Percentiles rank a stretch among this genome's conserved stretches.
Evolutionary conservation across 371 early-diverging fungal species (phyloP).

Genomic region (Mucor racemosus): DNA sequence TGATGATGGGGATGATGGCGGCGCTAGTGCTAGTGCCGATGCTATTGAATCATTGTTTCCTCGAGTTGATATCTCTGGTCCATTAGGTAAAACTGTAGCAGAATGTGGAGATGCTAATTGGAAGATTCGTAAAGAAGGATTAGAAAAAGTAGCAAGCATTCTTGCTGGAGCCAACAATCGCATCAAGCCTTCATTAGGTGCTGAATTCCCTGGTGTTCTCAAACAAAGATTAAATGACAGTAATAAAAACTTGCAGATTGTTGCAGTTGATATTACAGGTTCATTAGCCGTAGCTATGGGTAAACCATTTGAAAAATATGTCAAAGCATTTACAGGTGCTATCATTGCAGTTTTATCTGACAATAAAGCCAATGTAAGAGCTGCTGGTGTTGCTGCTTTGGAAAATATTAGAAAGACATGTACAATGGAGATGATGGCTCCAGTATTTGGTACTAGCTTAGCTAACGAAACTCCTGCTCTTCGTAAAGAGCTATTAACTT

Average conservation of each 20-base stretch:
- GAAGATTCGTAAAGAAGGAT: constrained; percentile 93
- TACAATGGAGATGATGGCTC: constrained; percentile 71
- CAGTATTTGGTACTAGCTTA: constrained; percentile 68
- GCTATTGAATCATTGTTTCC: constrained; percentile 87
- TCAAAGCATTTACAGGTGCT: constrained; percentile 62
- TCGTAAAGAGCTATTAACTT: constrained; percentile 85
- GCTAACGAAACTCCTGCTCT: constrained; percentile 77
- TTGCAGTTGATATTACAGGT: constrained; percentile 76
- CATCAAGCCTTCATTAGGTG: constrained; percentile 80
- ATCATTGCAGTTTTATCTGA: constrained; percentile 80
- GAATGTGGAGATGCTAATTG: constrained; percentile 86
- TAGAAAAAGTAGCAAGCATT: constrained; percentile 81
- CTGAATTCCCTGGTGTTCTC: constrained; percentile 81
- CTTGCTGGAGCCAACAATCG: constrained; percentile 80
- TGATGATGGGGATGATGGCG: constrained; percentile 30
- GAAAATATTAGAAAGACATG: constrained; percentile 70
- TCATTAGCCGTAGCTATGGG: constrained; percentile 82
- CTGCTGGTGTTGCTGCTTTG: constrained; percentile 75
- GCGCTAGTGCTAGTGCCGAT: constrained; percentile 42
- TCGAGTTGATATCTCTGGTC: constrained; percentile 77
- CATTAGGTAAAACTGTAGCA: constrained; percentile 46
- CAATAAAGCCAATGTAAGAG: constrained; percentile 87
- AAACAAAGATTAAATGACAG: constrained; percentile 85
- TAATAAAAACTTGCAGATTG: constrained; percentile 86
- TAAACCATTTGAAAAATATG: constrained; percentile 80